A percentile compares a stretch with the other conserved stretches of the same genome.
Conservation (phyloP, 1,139 yeast genomes). For the Geotrichum citri-aurantii region DNA sequence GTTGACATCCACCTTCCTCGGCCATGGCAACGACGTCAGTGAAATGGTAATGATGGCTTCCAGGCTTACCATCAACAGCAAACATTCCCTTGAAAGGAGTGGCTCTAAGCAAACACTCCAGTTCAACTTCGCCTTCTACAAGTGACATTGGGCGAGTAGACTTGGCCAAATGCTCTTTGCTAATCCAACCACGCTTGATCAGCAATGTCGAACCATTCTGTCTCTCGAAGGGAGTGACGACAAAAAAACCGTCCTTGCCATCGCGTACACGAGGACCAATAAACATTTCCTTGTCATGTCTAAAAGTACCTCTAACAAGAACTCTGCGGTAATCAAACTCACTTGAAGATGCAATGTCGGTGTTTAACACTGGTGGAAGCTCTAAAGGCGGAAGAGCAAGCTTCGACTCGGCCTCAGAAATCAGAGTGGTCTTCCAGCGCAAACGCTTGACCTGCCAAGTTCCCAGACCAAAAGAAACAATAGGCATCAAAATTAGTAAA, state of each 20-base stretch:
- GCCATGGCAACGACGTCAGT: constrained; percentile 84
- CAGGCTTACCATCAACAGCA: constrained; percentile 68
- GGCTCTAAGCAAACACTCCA: constrained; percentile 66
- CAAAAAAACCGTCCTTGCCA: constrained; percentile 70
- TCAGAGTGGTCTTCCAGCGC: constrained; percentile 81
- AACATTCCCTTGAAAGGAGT: constrained; percentile 66
- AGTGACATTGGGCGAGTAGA: constrained; percentile 59
- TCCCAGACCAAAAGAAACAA: constrained; percentile 78
- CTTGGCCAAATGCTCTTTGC: constrained; percentile 66
- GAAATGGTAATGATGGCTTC: constrained; percentile 42
- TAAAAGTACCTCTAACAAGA: constrained; percentile 64
- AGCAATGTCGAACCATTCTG: constrained; percentile 42
- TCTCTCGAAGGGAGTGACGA: constrained; percentile 78
- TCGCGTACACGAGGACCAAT: constrained; percentile 84
- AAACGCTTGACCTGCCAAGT: constrained; percentile 89
- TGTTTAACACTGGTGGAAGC: constrained; percentile 47
- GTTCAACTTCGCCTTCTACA: constrained; percentile 68
- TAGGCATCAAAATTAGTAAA: constrained; percentile 67
- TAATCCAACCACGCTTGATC: constrained; percentile 90
- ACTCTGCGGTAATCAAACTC: constrained; percentile 82
- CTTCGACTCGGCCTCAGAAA: constrained; percentile 76
- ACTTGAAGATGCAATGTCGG: constrained; percentile 43
- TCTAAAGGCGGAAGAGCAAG: constrained; percentile 67
- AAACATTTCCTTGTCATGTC: constrained; percentile 81
- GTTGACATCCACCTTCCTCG: constrained; percentile 55